Percentiles rank a stretch among this genome's conserved stretches.
These are phyloP conservation scores for Penicillium maclennaniae DNA, from an alignment of 495 filamentous ascomycete species.

Conservation along the genomic window DNA sequence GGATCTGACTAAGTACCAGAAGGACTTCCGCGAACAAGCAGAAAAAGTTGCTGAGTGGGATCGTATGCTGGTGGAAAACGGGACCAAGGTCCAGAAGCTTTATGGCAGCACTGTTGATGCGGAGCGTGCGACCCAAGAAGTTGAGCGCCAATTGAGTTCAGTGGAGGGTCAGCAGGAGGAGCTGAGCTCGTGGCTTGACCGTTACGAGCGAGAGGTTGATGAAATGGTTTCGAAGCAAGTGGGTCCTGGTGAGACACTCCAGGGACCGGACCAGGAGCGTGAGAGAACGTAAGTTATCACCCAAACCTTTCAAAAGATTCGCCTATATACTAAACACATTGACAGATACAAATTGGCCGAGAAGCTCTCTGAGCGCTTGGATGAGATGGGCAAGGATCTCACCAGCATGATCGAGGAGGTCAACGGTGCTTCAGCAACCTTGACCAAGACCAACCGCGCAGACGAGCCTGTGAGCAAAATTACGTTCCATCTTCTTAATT, in stretches of 20 bases:
- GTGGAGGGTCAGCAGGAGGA: slow-evolving; percentile 94
- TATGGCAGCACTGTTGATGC: slow-evolving; percentile 85
- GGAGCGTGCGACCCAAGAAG: slow-evolving; percentile 81
- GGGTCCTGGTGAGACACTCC: slow-evolving; percentile 62
- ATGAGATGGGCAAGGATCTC: slow-evolving; percentile 88
- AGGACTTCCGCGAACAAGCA: slow-evolving; percentile 88
- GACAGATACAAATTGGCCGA: slow-evolving; percentile 79
- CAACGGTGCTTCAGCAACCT: slow-evolving; percentile 74
- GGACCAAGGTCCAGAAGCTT: slow-evolving; percentile 84
- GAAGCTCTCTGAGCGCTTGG: slow-evolving; percentile 78
- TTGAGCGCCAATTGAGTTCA: slow-evolving; percentile 80
- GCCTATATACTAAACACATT: neutral
- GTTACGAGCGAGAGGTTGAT: slow-evolving; percentile 86
- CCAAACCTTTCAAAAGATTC: neutral
- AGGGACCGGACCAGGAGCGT: slow-evolving; percentile 88
- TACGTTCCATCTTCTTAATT: neutral
- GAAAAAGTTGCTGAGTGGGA: slow-evolving; percentile 88
- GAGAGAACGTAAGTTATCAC: slow-evolving; percentile 66
- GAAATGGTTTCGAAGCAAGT: slow-evolving; percentile 73
- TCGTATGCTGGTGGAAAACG: slow-evolving; percentile 82
- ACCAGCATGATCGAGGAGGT: slow-evolving; percentile 96
- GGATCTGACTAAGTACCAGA: slow-evolving; percentile 91
- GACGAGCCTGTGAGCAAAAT: slow-evolving; percentile 79
- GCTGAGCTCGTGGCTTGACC: slow-evolving; percentile 74
- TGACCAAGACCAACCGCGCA: slow-evolving; percentile 82